Base-by-base conservation (phyloP, 2,329 filamentous ascomycete genomes). In the Aureobasidium zeae region DNA sequence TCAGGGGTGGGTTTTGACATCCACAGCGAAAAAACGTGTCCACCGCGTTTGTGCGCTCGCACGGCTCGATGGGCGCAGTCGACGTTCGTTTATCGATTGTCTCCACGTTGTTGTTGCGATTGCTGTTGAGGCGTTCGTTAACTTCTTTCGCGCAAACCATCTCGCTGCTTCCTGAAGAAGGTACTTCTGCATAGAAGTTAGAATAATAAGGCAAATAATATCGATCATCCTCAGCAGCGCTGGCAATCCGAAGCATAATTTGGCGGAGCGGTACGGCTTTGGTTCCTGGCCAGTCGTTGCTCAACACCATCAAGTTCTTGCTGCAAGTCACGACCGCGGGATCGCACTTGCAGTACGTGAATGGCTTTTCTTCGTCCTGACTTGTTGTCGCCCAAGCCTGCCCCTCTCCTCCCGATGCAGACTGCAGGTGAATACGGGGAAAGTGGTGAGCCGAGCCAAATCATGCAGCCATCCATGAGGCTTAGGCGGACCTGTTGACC, bases 11-110 rank as follows among this genome's bases (percentile, higher is more conserved):
- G 39, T 19, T 43, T 22, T 34, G 39, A 34, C 39, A 43, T 17
- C 25, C 19, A 30, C 15, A 30, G 29, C 15, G n/a, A 28, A 43
- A 43, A 41, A 43, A 43, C 39, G 39, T 43, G 39, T 34, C 15
- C 38, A 42, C 25, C 38, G 38, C 33, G 30, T 34, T 34, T 19
- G 21, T 34, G 21, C 17, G 11, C 13, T 20, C 12, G 15, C 21
- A 12, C 25, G 13, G 11, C 13, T 20, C 12, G 15, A 15, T 8
- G 19, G 13, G 39, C 39, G 21, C 29, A 43, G 37, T 41, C 37
- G 22, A 34, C 30, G 26, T 39, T 30, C 36, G 21, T 42, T 34
- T 43, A 43, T 43, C 39, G 29, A 43, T 43, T 43, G 39, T 26
- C 39, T 30, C 39, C 33, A 38, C 35, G 35, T 38, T 30, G 36